phyloP scores from a whole-genome alignment of 1,139 yeast species.

The Insectozyma bohioensis region DNA sequence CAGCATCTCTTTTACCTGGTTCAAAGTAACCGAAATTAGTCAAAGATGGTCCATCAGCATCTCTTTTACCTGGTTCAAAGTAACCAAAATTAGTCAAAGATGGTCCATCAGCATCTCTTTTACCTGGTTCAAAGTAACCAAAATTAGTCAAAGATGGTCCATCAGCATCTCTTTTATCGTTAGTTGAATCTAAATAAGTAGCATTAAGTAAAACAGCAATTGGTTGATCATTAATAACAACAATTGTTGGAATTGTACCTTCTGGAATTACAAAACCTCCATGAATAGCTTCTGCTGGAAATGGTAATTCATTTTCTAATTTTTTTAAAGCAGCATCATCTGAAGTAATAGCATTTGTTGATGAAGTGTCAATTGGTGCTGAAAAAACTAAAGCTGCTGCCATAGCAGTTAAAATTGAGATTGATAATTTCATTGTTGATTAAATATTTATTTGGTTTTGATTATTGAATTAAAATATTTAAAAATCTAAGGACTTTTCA shows the following conservation, averaged over 20 bases:
- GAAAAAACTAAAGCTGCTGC: no score
- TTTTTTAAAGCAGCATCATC: neutral
- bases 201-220: neutral
- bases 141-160: no score
- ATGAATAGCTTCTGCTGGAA: neutral
- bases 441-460: no score
- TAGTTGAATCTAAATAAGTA: neutral
- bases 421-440: no score
- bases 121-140: slow-evolving; percentile 11
- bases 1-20: slow-evolving; percentile 10
- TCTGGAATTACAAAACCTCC: neutral
- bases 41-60: slow-evolving; percentile 4
- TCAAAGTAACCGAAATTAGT: slow-evolving; percentile 6
- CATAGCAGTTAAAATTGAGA: no score
- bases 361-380: no score
- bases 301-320: neutral
- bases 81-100: slow-evolving; percentile 10
- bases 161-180: no score
- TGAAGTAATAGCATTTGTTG: no score
- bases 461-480: no score
- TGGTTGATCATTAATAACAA: neutral
- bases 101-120: slow-evolving; percentile 7
- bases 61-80: slow-evolving; percentile 13
- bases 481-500: no score
- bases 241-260: neutral